Evolutionary conservation across 441 rosid genomes (phyloP).

Genomic region (Corymbia citriodora): DNA sequence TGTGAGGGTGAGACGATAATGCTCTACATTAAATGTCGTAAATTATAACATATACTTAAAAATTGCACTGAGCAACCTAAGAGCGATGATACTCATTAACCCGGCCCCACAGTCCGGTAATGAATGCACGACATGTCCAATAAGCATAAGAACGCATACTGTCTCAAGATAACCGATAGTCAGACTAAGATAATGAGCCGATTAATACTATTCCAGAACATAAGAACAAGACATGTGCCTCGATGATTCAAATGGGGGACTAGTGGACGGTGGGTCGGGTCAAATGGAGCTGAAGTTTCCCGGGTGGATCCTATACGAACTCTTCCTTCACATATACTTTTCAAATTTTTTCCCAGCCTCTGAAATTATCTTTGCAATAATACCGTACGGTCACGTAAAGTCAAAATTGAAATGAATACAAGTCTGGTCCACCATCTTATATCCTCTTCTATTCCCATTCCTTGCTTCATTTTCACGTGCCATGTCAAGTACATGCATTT

Average conservation of each 20-base stretch:
- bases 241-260: not conserved
- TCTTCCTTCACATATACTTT: not conserved
- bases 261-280: not conserved
- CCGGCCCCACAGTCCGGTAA: not conserved
- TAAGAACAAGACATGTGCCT: not conserved
- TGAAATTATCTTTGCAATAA: not conserved
- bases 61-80: not conserved
- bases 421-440: not conserved
- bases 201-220: not conserved
- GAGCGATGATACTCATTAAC: not conserved
- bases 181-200: not conserved
- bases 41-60: not conserved
- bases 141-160: not conserved
- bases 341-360: not conserved
- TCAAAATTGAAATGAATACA: not conserved
- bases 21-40: not conserved
- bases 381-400: not conserved
- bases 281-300: not conserved
- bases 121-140: not conserved
- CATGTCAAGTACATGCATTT: not conserved
- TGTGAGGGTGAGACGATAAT: not conserved
- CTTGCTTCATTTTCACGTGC: not conserved
- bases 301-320: too few species aligned
- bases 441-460: not conserved
- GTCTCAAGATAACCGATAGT: not conserved